A percentile compares a stretch with the other conserved stretches of the same genome.
These are phyloP conservation scores for Claviceps humidiphila DNA, from an alignment of 2,329 filamentous ascomycete genomes.

Conservation along the genomic window DNA sequence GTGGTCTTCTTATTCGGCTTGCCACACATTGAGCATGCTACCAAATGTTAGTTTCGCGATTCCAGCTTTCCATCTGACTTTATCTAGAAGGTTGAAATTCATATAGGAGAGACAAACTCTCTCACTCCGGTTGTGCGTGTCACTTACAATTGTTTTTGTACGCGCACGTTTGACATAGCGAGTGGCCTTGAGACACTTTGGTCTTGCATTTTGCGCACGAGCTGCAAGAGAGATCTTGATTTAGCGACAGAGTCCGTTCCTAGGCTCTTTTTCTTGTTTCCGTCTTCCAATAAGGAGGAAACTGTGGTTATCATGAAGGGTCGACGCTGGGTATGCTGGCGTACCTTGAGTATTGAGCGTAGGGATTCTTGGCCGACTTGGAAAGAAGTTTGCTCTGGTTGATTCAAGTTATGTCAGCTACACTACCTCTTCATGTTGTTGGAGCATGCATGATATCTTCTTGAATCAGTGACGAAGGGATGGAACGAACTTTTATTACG, in stretches of 20 bases:
- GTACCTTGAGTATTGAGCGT: constrained; percentile 41
- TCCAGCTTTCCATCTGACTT: too few relatives aligned
- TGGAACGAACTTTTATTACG: constrained; percentile 38
- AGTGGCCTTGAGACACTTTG: constrained; percentile 47
- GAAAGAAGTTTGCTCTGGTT: constrained; percentile 49
- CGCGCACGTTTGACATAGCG: constrained; percentile 48
- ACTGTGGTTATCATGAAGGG: not conserved
- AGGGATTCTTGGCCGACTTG: constrained; percentile 52
- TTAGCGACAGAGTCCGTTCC: not conserved
- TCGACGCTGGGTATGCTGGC: not conserved
- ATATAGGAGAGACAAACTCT: constrained; percentile 4
- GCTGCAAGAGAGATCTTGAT: constrained; percentile 18
- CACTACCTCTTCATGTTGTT: too few relatives aligned
- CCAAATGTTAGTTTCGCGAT: not conserved
- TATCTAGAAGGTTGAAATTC: not conserved
- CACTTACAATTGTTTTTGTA: constrained; percentile 46
- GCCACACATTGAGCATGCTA: constrained; percentile 51
- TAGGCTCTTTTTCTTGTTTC: not conserved
- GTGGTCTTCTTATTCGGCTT: constrained; percentile 41
- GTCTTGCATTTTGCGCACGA: constrained; percentile 49
- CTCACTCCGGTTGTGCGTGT: too few relatives aligned
- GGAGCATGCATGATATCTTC: not conserved
- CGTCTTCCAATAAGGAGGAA: not conserved
- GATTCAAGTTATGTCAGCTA: not conserved
- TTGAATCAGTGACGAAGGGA: not conserved